Base-by-base conservation (phyloP, 768 basidiomycete species). In the Ramaria sp. region DNA sequence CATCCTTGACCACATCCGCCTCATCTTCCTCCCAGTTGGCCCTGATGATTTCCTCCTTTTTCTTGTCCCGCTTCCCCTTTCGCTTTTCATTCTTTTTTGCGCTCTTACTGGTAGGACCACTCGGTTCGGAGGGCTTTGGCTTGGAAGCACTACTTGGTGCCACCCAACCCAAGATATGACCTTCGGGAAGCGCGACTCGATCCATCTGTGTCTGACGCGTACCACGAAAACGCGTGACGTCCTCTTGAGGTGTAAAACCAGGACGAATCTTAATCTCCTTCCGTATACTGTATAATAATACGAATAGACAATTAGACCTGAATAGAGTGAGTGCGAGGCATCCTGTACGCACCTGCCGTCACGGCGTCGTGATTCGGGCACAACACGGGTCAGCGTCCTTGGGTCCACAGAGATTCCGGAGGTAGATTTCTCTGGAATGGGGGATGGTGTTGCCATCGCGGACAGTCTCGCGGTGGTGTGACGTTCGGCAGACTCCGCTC, bases 241-340 rank as follows among this genome's bases (percentile, higher is more conserved):
- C 93, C 69, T 97, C 93, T 70, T 93, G 91, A 0, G 93, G 93
- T 4, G 91, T 95, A 71, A 86, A 97, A 0, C 93, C 93, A 2
- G 91, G 93, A 27, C 93, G 78, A 61, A 97, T 85, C 73, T 86
- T 93, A 57, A 87, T 73, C 70, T 93, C 80, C 71, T 93, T 95
- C 60, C 93, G 84, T 34, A 90, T 69, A 49, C 93, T 96, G 68
- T 42, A 9, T 37, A 59, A 9, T 37, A 59, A 59, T 54, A 49
- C 46, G 27, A 41, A 43, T 13, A 51, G 13, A 38, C 39, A 38
- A 12, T 4, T 34, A 50, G 37, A 45, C 19, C 33, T 49, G 17
- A 45, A 31, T 20, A n/a, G 6, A 37, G 42, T 17, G 17, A 20
- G 31, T 62, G 42, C 27, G 53, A 42, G 54, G 43, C 22, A 24